Percentiles rank a stretch among this genome's conserved stretches.
Conservation (phyloP, 768 basidiomycete species). For the Agaricus bisporus region DNA sequence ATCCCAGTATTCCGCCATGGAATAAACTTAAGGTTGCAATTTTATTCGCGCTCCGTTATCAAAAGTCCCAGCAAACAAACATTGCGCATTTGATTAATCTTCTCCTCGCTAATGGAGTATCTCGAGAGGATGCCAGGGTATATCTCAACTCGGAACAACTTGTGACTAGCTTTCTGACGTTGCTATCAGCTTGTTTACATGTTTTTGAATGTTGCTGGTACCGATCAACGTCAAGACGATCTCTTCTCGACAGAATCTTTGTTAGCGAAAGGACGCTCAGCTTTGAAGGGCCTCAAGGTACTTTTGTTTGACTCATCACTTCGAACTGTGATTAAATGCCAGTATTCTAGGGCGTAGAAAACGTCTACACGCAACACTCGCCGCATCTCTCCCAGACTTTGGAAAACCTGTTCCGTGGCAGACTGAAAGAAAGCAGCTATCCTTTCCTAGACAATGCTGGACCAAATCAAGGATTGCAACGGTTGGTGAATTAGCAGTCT, state of each 20-base stretch:
- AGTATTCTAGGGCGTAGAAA: conserved; percentile 83
- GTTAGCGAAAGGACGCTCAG: conserved; percentile 89
- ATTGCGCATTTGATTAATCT: conserved; percentile 76
- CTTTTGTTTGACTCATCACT: conserved; percentile 5
- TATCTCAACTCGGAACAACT: conserved; percentile 13
- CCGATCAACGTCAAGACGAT: conserved; percentile 96
- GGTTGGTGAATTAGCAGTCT: conserved; percentile 32
- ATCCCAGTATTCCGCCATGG: conserved; percentile 60
- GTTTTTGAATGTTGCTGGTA: conserved; percentile 86
- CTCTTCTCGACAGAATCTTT: conserved; percentile 93
- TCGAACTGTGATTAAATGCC: neutral
- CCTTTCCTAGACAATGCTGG: conserved; percentile 75
- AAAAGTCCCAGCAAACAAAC: conserved; percentile 79
- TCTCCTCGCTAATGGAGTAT: conserved; percentile 68
- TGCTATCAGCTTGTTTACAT: conserved; percentile 79
- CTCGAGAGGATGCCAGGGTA: conserved; percentile 71
- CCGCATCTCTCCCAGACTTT: conserved; percentile 91
- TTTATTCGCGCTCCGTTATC: conserved; percentile 90
- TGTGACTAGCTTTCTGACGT: conserved; percentile 10
- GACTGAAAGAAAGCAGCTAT: conserved; percentile 82
- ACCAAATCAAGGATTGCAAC: conserved; percentile 62
- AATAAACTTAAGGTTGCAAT: conserved; percentile 90
- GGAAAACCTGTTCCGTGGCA: conserved; percentile 82
- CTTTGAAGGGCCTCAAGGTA: conserved; percentile 92
- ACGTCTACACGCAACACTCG: conserved; percentile 96